phyloP scores from a whole-genome alignment of 192 early-diverging fungal genomes.

The Gaertneriomyces semiglobifer region DNA sequence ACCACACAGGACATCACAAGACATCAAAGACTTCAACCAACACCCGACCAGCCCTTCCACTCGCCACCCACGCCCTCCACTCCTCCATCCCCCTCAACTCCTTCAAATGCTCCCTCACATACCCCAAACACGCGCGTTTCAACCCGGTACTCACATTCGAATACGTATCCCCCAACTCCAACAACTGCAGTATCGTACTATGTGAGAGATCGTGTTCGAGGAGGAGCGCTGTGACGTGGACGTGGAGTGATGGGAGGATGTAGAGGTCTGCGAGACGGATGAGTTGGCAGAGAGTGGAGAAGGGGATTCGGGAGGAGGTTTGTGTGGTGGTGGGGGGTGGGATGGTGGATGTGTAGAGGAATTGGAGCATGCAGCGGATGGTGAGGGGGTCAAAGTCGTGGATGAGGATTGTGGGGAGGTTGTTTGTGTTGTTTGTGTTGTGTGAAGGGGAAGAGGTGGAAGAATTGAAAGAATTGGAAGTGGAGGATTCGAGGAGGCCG shows the following conservation, averaged over 20 bases:
- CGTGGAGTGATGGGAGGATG: constrained; percentile 30
- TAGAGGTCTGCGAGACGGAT: constrained; percentile 34
- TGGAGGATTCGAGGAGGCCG: constrained; percentile 26
- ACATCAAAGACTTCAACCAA: too few species aligned
- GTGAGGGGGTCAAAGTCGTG: constrained; percentile 25
- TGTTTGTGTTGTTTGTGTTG: too few species aligned
- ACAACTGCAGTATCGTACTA: constrained; percentile 24
- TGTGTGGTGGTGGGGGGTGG: constrained; percentile 1
- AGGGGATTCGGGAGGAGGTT: background rate
- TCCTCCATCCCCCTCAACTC: constrained; percentile 28
- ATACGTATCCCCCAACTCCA: constrained; percentile 35
- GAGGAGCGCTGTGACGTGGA: constrained; percentile 29
- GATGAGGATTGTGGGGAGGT: constrained; percentile 13
- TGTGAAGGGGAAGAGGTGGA: constrained; percentile 2
- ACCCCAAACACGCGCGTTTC: constrained; percentile 33
- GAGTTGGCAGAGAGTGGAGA: constrained; percentile 17
- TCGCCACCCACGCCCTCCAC: constrained; percentile 28
- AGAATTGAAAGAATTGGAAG: constrained; percentile 16
- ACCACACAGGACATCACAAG: too few species aligned
- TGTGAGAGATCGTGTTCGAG: constrained; percentile 34
- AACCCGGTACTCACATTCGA: constrained; percentile 22
- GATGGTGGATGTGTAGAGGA: constrained; percentile 32
- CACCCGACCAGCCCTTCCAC: too few species aligned
- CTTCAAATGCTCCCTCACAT: constrained; percentile 26
- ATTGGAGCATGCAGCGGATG: constrained; percentile 38